These are phyloP conservation scores for Albizia julibrissin DNA, from an alignment of 306 rosid genomes.

Conservation along the genomic window DNA sequence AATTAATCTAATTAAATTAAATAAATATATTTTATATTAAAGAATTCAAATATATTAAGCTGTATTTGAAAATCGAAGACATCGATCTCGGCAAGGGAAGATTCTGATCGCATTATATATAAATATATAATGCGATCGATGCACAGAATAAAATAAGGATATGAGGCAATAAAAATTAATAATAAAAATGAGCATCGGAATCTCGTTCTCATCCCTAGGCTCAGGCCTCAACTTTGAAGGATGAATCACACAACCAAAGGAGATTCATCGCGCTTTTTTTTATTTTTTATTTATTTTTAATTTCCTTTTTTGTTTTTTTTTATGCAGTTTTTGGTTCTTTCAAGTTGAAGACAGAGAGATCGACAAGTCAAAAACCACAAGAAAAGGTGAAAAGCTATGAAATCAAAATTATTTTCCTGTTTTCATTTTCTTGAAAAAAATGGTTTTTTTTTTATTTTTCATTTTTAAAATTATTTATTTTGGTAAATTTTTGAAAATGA, in stretches of 20 bases:
- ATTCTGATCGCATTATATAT: not conserved
- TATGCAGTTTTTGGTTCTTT: not conserved
- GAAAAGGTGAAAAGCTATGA: not conserved
- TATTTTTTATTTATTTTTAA: too few species aligned
- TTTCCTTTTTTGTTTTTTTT: not conserved
- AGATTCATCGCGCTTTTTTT: not conserved
- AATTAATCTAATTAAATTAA: too few species aligned
- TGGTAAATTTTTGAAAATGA: not conserved
- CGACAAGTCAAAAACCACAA: not conserved
- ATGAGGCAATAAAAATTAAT: not conserved
- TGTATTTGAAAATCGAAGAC: not conserved
- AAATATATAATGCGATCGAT: too few species aligned
- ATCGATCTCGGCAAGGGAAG: not conserved
- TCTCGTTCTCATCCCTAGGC: slow-evolving; percentile 12
- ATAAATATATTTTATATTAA: too few species aligned
- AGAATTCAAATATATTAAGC: too few species aligned
- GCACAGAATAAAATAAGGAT: not conserved
- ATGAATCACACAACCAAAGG: not conserved
- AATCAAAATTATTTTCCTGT: not conserved
- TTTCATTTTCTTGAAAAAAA: not conserved
- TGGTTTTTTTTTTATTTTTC: not conserved
- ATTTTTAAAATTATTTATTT: too few species aligned
- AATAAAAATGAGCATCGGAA: not conserved
- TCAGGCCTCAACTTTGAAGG: not conserved
- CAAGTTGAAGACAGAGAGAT: not conserved